Conservation (phyloP, 495 filamentous ascomycete genomes). For the Aspergillus asperescens region DNA sequence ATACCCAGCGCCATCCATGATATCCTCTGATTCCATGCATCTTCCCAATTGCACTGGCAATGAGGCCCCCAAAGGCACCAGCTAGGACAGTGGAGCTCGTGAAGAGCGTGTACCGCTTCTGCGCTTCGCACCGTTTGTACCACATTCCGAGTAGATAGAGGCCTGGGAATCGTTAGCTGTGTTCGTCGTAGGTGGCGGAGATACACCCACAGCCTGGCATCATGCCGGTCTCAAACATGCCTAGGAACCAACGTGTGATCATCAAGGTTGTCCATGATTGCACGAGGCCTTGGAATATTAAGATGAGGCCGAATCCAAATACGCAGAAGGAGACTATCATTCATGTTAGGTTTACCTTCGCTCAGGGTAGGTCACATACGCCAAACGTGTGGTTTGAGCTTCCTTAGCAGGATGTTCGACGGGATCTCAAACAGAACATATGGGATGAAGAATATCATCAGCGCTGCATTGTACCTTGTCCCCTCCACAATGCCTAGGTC, state of each 20-base stretch:
- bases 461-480: constrained; percentile 51
- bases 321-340: constrained; percentile 58
- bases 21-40: constrained; percentile 61
- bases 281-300: constrained; percentile 67
- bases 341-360: not conserved
- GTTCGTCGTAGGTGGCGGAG: not conserved
- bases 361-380: constrained; percentile 32
- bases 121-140: constrained; percentile 81
- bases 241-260: constrained; percentile 73
- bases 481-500: constrained; percentile 50
- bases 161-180: not conserved
- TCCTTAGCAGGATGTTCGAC: constrained; percentile 59
- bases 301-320: constrained; percentile 70
- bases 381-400: constrained; percentile 51
- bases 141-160: constrained; percentile 72
- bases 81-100: constrained; percentile 74
- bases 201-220: constrained; percentile 56
- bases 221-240: constrained; percentile 69
- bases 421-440: constrained; percentile 62
- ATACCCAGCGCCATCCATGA: constrained; percentile 81
- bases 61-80: constrained; percentile 80
- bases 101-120: constrained; percentile 84
- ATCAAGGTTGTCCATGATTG: constrained; percentile 67
- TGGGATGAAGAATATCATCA: constrained; percentile 59
- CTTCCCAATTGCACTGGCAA: constrained; percentile 78